phyloP scores from a whole-genome alignment of 1,139 yeast genomes.

The Suzukiozyma palmioleophila region DNA sequence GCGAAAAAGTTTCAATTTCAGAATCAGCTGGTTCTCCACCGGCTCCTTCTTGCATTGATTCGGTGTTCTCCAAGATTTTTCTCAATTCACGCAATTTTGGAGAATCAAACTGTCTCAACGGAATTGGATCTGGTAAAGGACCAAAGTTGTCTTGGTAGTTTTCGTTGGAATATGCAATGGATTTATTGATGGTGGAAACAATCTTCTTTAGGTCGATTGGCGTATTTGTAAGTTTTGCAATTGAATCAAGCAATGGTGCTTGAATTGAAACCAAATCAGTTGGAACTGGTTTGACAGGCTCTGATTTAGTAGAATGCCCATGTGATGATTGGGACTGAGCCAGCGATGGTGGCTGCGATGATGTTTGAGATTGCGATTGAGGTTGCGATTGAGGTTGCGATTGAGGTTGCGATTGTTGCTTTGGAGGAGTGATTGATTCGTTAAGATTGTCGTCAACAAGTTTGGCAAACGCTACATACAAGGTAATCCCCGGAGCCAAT shows the following conservation, averaged over 20 bases:
- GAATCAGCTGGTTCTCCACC: constrained; percentile 40
- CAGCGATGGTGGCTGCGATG: constrained; percentile 6
- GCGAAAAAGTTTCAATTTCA: constrained; percentile 37
- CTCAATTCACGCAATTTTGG: constrained; percentile 67
- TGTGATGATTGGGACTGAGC: constrained; percentile 1
- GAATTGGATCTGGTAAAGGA: constrained; percentile 63
- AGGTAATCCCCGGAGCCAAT: constrained; percentile 65
- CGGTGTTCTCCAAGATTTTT: constrained; percentile 43
- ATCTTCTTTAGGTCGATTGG: constrained; percentile 27
- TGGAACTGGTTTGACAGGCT: constrained; percentile 14
- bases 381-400: background rate
- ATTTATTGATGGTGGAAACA: constrained; percentile 27
- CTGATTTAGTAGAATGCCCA: background rate
- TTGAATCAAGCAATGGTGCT: constrained; percentile 19
- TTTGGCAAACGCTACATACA: constrained; percentile 67
- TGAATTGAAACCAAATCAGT: constrained; percentile 25
- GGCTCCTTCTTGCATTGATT: constrained; percentile 10
- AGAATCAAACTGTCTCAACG: constrained; percentile 74
- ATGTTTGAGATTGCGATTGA: background rate
- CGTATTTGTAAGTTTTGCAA: constrained; percentile 16
- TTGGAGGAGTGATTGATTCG: background rate
- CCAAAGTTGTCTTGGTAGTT: constrained; percentile 52
- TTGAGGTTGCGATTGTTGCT: constrained; percentile 3
- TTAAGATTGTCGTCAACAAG: constrained; percentile 25
- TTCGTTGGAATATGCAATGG: constrained; percentile 28